These are phyloP conservation scores for Cucumis melo DNA, from an alignment of 306 rosid genomes.

Conservation along the genomic window DNA sequence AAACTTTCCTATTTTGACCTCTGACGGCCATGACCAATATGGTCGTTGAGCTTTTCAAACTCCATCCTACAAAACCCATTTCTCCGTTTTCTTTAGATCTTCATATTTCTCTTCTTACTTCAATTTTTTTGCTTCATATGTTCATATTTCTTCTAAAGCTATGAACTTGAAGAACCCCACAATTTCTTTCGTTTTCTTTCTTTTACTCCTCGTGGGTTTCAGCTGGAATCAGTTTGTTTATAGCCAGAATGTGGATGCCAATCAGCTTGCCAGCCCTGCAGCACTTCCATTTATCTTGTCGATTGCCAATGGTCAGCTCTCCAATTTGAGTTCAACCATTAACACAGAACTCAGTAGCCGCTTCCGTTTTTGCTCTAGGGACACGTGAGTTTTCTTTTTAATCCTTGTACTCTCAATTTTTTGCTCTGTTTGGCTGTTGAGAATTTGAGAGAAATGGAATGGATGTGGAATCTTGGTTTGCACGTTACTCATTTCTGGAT, in stretches of 20 bases:
- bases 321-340: slow-evolving; percentile 53
- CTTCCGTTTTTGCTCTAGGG: slow-evolving; percentile 64
- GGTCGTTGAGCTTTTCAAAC: background rate
- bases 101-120: background rate
- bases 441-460: background rate
- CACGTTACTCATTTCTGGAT: background rate
- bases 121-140: background rate
- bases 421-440: background rate
- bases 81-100: background rate
- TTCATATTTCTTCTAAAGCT: background rate
- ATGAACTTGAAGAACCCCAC: slow-evolving; percentile 20
- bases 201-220: slow-evolving; percentile 19
- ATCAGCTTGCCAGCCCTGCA: slow-evolving; percentile 44
- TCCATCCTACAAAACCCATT: slow-evolving; percentile 1
- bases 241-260: slow-evolving; percentile 45
- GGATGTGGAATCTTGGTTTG: background rate
- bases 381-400: slow-evolving; percentile 40
- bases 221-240: slow-evolving; percentile 21
- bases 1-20: background rate
- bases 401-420: background rate
- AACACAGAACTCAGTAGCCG: slow-evolving; percentile 29
- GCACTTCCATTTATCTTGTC: slow-evolving; percentile 55
- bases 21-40: background rate
- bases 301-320: slow-evolving; percentile 37
- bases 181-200: background rate